These are phyloP conservation scores for Primulina tabacum DNA, from an alignment of 257 asterid genomes.

Conservation along the genomic window DNA sequence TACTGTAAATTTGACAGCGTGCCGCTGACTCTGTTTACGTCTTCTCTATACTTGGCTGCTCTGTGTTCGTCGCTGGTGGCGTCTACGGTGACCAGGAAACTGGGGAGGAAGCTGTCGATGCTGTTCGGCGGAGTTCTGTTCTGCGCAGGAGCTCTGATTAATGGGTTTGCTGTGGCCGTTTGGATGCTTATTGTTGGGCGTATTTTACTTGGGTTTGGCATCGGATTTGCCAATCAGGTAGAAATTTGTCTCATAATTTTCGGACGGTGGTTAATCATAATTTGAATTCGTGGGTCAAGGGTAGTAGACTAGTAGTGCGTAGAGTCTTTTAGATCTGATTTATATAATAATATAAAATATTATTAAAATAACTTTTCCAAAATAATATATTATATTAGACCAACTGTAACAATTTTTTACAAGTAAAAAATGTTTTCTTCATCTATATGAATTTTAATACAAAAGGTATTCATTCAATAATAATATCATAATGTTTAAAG, in stretches of 20 bases:
- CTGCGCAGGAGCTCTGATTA: constrained; percentile 12
- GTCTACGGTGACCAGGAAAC: constrained; percentile 13
- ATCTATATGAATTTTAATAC: too few relatives aligned
- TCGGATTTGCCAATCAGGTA: constrained; percentile 23
- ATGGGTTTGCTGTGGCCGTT: constrained; percentile 9
- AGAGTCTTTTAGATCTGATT: not conserved
- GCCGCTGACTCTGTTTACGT: constrained; percentile 21
- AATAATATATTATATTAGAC: too few relatives aligned
- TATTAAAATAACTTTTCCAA: not conserved
- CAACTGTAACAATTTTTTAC: not conserved
- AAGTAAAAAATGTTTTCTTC: too few relatives aligned
- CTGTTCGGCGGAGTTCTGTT: constrained; percentile 17
- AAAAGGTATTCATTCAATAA: too few relatives aligned
- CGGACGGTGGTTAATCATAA: not conserved
- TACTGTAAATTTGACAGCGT: constrained; percentile 19
- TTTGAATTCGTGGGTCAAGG: not conserved
- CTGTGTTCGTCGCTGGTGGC: constrained; percentile 20
- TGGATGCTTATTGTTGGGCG: constrained; percentile 25
- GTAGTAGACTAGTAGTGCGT: too few relatives aligned
- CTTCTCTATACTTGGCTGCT: constrained; percentile 22
- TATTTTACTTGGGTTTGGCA: constrained; percentile 21
- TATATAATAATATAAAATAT: too few relatives aligned
- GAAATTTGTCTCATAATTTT: too few relatives aligned
- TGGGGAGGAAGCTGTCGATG: constrained; percentile 21
- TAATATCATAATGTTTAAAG: too few relatives aligned